Evolutionary conservation across 208 protist species (phyloP).

Genomic region (Trypanosoma caninum): DNA sequence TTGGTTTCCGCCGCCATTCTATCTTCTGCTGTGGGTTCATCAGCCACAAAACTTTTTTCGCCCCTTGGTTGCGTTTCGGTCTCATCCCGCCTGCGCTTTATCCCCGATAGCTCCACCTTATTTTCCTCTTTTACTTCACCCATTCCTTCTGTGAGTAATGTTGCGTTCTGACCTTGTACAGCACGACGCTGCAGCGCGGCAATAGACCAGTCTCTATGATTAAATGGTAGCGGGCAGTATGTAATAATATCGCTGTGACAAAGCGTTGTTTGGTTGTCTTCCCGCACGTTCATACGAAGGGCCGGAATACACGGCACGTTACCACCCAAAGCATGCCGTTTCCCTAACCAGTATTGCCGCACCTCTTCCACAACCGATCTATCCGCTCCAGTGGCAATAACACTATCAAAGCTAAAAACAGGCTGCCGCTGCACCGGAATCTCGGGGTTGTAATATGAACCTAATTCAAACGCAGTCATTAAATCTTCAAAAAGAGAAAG

Average conservation of each 20-base stretch:
- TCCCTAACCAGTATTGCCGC: slow-evolving; percentile 69
- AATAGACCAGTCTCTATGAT: slow-evolving; percentile 67
- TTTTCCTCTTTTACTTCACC: neutral
- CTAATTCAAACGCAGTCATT: slow-evolving; percentile 64
- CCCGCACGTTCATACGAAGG: slow-evolving; percentile 43
- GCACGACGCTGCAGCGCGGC: slow-evolving; percentile 30
- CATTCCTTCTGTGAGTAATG: neutral
- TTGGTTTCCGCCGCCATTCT: neutral
- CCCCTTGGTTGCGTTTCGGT: neutral
- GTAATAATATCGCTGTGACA: slow-evolving; percentile 51
- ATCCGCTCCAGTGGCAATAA: slow-evolving; percentile 21
- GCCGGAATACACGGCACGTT: slow-evolving; percentile 58
- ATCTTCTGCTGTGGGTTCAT: too few species aligned
- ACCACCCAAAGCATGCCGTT: slow-evolving; percentile 43
- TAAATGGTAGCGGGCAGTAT: slow-evolving; percentile 84
- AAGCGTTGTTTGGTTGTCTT: slow-evolving; percentile 58
- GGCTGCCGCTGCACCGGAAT: slow-evolving; percentile 43
- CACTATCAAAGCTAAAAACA: slow-evolving; percentile 21
- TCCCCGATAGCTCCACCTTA: neutral
- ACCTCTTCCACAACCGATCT: slow-evolving; percentile 46
- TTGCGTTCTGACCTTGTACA: neutral
- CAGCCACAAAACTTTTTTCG: neutral
- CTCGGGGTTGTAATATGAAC: slow-evolving; percentile 35
- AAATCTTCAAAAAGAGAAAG: slow-evolving; percentile 47
- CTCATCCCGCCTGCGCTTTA: slow-evolving; percentile 9